Percentiles rank a stretch among this genome's conserved stretches.
Evolutionary conservation across 2,329 filamentous ascomycete species (phyloP).

Genomic region (Annulohypoxylon truncatum): DNA sequence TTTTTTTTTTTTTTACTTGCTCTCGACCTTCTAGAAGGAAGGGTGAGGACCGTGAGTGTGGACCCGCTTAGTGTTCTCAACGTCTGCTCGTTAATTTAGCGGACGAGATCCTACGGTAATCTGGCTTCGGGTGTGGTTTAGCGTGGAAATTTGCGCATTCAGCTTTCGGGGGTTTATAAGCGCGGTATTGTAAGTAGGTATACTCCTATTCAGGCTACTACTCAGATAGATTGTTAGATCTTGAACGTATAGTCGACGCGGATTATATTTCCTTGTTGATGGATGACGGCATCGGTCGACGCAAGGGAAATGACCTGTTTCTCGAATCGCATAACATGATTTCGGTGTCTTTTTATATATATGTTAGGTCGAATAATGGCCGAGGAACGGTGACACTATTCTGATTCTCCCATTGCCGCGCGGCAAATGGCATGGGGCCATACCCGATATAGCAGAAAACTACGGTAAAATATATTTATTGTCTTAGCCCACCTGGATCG

Average conservation of each 20-base stretch:
- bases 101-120: slow-evolving; percentile 23
- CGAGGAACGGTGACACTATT: slow-evolving; percentile 3
- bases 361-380: slow-evolving; percentile 2
- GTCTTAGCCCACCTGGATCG: neutral
- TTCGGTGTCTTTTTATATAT: slow-evolving; percentile 22
- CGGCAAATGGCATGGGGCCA: slow-evolving; percentile 34
- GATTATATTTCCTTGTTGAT: slow-evolving; percentile 3
- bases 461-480: slow-evolving; percentile 6
- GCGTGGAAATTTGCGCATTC: slow-evolving; percentile 21
- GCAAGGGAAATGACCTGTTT: neutral
- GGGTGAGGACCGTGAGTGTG: slow-evolving; percentile 12
- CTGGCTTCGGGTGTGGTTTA: neutral
- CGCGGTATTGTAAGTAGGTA: slow-evolving; percentile 8
- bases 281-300: neutral
- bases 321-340: slow-evolving; percentile 11
- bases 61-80: slow-evolving; percentile 6
- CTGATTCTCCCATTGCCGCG: slow-evolving; percentile 33
- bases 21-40: slow-evolving; percentile 33
- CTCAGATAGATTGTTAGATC: neutral
- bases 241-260: neutral
- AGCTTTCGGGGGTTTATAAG: slow-evolving; percentile 14
- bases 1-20: neutral
- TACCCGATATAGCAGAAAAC: slow-evolving; percentile 25
- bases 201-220: neutral
- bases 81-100: slow-evolving; percentile 28